These are phyloP conservation scores for Penicillium parvum DNA, from an alignment of 495 filamentous ascomycete species.

Conservation along the genomic window DNA sequence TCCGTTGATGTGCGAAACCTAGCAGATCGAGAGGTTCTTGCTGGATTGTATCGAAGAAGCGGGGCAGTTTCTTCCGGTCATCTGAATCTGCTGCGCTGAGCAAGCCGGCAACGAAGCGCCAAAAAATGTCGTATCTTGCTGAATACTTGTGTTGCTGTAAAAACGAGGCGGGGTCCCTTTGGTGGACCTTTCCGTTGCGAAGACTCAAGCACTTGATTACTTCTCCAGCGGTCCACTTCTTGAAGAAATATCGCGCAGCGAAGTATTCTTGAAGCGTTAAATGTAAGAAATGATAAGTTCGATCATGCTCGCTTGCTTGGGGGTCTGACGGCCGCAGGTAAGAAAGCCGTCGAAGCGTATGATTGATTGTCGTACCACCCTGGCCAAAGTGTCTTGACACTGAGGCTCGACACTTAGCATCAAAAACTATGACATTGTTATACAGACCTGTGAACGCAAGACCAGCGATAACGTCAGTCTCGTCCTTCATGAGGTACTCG, in stretches of 20 bases:
- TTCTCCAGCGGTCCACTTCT: conserved; percentile 25
- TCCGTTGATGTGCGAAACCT: conserved; percentile 34
- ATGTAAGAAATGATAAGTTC: conserved; percentile 40
- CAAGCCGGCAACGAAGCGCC: not conserved
- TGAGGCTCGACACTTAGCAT: conserved; percentile 11
- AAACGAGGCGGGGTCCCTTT: not conserved
- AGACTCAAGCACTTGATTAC: conserved; percentile 15
- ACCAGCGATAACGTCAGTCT: conserved; percentile 27
- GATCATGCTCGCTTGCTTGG: conserved; percentile 2
- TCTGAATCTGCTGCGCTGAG: not conserved
- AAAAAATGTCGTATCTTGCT: not conserved
- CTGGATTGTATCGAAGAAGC: conserved; percentile 35
- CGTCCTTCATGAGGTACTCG: conserved; percentile 10
- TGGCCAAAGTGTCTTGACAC: conserved; percentile 16
- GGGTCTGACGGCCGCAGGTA: conserved; percentile 21
- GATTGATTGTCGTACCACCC: conserved; percentile 4
- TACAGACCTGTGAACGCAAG: conserved; percentile 38
- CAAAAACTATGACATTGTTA: conserved; percentile 35
- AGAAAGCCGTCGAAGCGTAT: conserved; percentile 23
- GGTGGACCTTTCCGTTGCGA: not conserved
- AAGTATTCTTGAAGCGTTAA: conserved; percentile 42
- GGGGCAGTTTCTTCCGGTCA: not conserved
- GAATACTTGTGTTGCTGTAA: not conserved
- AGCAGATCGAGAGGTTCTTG: conserved; percentile 35
- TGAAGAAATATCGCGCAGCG: conserved; percentile 41